Conservation (phyloP, 1,139 yeast genomes). For the Meyerozyma guilliermondii region DNA sequence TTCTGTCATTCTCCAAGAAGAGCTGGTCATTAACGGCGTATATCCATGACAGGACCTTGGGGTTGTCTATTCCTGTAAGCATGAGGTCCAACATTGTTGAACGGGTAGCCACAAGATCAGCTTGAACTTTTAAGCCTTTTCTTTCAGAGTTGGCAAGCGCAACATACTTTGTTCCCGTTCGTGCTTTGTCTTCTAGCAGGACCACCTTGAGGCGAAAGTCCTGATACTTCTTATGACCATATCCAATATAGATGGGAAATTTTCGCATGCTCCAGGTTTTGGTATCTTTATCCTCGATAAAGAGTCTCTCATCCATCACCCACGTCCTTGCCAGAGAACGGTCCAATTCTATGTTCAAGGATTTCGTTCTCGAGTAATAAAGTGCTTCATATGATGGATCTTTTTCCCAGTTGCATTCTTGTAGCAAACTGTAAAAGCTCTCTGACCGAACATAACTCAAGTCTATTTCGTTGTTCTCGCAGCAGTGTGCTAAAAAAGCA, state of each 20-base stretch:
- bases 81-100: neutral
- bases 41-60: neutral
- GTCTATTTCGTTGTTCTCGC: neutral
- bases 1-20: neutral
- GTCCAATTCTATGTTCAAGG: neutral
- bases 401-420: neutral
- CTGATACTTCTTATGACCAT: neutral
- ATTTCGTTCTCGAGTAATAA: neutral
- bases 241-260: neutral
- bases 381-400: neutral
- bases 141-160: neutral
- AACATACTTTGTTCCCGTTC: neutral
- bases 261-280: neutral
- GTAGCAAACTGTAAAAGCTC: neutral
- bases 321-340: neutral
- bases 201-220: neutral
- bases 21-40: neutral
- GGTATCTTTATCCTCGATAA: neutral
- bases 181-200: neutral
- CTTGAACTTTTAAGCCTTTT: neutral
- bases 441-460: neutral
- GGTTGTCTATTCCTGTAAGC: neutral
- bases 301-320: neutral
- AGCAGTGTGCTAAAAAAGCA: neutral
- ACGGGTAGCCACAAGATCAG: neutral